Base-by-base conservation (phyloP, 78 protist species). In the Dictyostelium citrinum region DNA sequence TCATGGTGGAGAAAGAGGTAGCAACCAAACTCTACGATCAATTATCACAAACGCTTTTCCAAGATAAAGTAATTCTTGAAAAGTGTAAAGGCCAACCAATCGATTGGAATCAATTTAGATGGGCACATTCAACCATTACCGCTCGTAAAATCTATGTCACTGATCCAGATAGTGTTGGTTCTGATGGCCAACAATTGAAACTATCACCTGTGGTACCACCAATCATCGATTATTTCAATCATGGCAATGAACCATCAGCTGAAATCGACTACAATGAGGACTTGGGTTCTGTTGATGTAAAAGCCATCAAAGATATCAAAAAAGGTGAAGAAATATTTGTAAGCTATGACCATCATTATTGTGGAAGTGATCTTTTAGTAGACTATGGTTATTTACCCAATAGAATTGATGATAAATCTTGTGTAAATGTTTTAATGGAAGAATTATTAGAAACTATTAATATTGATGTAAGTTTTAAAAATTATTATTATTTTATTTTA, bases 361-460 rank as follows among this genome's bases (percentile, higher is more conserved):
- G 93, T 49, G 55, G 71, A 9, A 60, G 79, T 49, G 93, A 88
- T 20, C 37, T 88, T 7, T 43, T 88, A 5, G 39, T 67, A 0
- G 80, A 88, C 46, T 78, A 79, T 78, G 93, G 93, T 12, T 70
- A 70, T 17, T 78, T 88, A 3, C 46, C 81, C 9, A 83, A 68
- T 20, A 7, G 20, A 5, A 10, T 39, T 7, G 31, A 33, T n/a
- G 27, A 60, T 2, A 55, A 60, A 43, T n/a, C 24, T 3, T 88
- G 93, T 88, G 93, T 88, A 2, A 88, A 88, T 68, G 76, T 88
- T 22, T 49, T 88, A 20, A 16, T 55, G 12, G 93, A 88, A 49
- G 93, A 88, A 35, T 67, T 88, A 39, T 76, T 78, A 11, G 71
- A 88, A 17, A 67, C 85, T 1, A 78, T 88, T 45, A 37, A 71